These are phyloP conservation scores for Patellaria atrata DNA, from an alignment of 495 filamentous ascomycete genomes.

Conservation along the genomic window DNA sequence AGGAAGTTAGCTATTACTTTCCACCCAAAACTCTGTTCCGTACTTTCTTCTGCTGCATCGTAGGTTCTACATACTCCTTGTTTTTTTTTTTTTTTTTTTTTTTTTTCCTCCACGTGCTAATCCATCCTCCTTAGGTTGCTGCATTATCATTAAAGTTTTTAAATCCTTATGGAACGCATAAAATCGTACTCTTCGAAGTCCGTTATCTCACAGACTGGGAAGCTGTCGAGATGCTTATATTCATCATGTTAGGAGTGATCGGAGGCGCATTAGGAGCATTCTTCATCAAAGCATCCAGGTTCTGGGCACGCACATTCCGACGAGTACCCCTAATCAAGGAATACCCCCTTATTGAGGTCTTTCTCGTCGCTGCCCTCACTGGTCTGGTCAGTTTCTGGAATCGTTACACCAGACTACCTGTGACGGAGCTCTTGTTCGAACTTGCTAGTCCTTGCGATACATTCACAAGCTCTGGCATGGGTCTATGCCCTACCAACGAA, in stretches of 20 bases:
- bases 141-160: conserved; percentile 84
- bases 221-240: conserved; percentile 77
- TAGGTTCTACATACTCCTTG: conserved; percentile 23
- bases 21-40: conserved; percentile 96
- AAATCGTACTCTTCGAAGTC: conserved; percentile 93
- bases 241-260: conserved; percentile 70
- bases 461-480: conserved; percentile 41
- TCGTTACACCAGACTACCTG: conserved; percentile 70
- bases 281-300: conserved; percentile 87
- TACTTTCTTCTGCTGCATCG: conserved; percentile 97
- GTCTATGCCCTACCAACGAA: conserved; percentile 62
- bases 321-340: conserved; percentile 66
- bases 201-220: conserved; percentile 87
- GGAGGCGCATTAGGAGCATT: conserved; percentile 76
- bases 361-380: conserved; percentile 74
- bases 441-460: conserved; percentile 72
- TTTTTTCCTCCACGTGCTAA: no score
- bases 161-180: conserved; percentile 89
- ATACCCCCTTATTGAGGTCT: conserved; percentile 74
- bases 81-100: conserved; percentile 1
- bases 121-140: no score
- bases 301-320: conserved; percentile 83
- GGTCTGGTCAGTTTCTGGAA: conserved; percentile 90
- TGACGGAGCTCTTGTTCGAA: conserved; percentile 82
- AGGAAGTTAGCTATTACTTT: conserved; percentile 96